Evolutionary conservation across 768 basidiomycete species (phyloP), one percentile per base, ranked within the genome.

Genomic region (Gyrodon lividus): DNA sequence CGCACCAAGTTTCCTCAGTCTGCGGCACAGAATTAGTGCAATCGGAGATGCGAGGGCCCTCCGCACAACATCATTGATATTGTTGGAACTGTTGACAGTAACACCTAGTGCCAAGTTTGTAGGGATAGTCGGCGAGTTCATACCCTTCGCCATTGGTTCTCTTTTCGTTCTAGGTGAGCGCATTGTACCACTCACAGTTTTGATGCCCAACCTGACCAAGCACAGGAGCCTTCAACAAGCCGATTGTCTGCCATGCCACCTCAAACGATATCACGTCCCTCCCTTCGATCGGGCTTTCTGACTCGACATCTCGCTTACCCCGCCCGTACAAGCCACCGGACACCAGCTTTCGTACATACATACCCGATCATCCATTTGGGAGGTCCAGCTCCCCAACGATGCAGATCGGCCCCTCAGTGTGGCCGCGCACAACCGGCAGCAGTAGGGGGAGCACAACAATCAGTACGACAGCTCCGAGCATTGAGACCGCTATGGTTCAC

Each of bases 71-170:
- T 71, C 75, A 30, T 68, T 80, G n/a, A 41, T 79, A 24, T 38
- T 76, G 8, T 63, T 78, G 2, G 77, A 79, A 33, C 48, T 76
- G 14, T 50, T 77, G n/a, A 72, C 70, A 2, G 48, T 76, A 31
- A 72, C 71, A 3, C 74, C 76, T 23, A 60, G 63, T 34, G 65
- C 68, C 13, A 60, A 63, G 5, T 52, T 56, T 34, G 72, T 73
- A n/a, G 70, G 66, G 41, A 51, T 71, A 8, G 40, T 77, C 5
- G 73, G 65, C 0, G 71, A 77, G 31, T 74, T 73, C 41, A 53
- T 78, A 16, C 74, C 76, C 1, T 74, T 72, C 52, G 70, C 72
- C 49, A 54, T 78, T 17, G 74, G 73, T 23, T 65, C 73, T 7
- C 47, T 78, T 10, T 50, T 72, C 17, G 76, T 78, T 17, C 59